A percentile compares a stretch with the other conserved stretches of the same genome.
Evolutionary conservation across 2,329 filamentous ascomycete genomes (phyloP).

Genomic region (Teratosphaeria nubilosa): DNA sequence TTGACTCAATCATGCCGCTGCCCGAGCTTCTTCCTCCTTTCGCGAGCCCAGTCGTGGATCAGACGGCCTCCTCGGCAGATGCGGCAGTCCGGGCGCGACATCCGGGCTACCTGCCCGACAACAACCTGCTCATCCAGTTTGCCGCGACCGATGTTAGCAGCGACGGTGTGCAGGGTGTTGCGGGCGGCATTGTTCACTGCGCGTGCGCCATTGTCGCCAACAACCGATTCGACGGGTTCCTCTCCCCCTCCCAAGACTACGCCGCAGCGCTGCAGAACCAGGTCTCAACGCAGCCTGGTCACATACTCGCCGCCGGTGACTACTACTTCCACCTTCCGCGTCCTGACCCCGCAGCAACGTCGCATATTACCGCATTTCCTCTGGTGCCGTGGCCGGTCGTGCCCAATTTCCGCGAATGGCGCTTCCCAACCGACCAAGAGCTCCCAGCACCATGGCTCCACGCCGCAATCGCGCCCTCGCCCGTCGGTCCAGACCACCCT

Average conservation of each 20-base stretch:
- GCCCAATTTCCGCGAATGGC: not conserved
- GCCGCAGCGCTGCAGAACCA: not conserved
- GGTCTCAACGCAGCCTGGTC: not conserved
- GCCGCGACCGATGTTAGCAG: not conserved
- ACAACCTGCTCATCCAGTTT: not conserved
- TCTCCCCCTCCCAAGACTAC: not conserved
- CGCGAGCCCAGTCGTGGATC: not conserved
- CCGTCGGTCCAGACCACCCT: not conserved
- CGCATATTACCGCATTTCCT: not conserved
- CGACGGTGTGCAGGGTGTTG: not conserved
- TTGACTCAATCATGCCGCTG: too few species aligned
- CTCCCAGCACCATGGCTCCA: not conserved
- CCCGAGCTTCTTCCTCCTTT: not conserved
- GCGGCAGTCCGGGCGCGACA: not conserved
- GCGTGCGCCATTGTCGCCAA: not conserved
- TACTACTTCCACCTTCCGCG: not conserved
- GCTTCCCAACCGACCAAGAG: not conserved
- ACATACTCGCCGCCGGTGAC: not conserved
- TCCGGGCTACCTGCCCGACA: not conserved
- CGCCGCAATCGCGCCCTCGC: not conserved
- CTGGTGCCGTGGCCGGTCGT: not conserved
- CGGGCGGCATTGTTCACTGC: not conserved
- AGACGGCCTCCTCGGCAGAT: not conserved
- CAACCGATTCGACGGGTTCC: not conserved
- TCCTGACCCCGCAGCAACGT: not conserved